Conservation (phyloP, 202 grass and related monocot genomes). For the Digitaria exilis region DNA sequence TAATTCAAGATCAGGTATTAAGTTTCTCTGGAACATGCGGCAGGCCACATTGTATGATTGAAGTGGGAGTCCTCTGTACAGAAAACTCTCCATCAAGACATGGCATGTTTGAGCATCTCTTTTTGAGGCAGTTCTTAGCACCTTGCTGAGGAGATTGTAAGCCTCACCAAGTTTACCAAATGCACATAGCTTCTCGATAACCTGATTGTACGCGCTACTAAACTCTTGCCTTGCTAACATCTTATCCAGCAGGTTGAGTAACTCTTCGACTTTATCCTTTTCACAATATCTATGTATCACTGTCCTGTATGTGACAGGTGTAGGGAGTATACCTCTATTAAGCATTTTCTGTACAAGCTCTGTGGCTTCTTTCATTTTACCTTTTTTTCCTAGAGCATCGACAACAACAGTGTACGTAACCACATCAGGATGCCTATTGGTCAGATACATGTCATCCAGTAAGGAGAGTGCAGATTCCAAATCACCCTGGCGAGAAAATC, state of each 20-base stretch:
- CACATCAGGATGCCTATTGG: conserved; percentile 88
- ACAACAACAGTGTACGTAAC: conserved; percentile 89
- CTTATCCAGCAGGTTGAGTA: conserved; percentile 73
- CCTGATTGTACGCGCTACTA: conserved; percentile 79
- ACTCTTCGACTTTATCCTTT: conserved; percentile 69
- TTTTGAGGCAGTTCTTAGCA: conserved; percentile 80
- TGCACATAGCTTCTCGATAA: conserved; percentile 86
- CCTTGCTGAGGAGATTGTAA: conserved; percentile 67
- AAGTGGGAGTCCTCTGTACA: conserved; percentile 54
- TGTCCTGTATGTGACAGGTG: conserved; percentile 85
- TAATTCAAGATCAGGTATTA: conserved; percentile 75
- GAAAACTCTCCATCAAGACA: conserved; percentile 77
- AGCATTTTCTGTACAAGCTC: conserved; percentile 83
- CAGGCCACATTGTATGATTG: conserved; percentile 85
- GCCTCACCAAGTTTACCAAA: conserved; percentile 76
- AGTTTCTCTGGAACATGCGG: conserved; percentile 76
- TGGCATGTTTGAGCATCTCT: conserved; percentile 77
- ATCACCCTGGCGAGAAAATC: conserved; percentile 81
- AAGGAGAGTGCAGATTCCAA: conserved; percentile 79
- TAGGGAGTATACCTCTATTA: conserved; percentile 74
- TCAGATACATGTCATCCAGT: conserved; percentile 95
- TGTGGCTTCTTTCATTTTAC: conserved; percentile 70
- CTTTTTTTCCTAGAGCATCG: conserved; percentile 85
- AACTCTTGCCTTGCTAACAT: conserved; percentile 69
- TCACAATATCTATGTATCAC: conserved; percentile 90